Evolutionary conservation across 805 yeast species (phyloP), one percentile per base, ranked within the genome.

Genomic region (Saccharomyces mikatae): DNA sequence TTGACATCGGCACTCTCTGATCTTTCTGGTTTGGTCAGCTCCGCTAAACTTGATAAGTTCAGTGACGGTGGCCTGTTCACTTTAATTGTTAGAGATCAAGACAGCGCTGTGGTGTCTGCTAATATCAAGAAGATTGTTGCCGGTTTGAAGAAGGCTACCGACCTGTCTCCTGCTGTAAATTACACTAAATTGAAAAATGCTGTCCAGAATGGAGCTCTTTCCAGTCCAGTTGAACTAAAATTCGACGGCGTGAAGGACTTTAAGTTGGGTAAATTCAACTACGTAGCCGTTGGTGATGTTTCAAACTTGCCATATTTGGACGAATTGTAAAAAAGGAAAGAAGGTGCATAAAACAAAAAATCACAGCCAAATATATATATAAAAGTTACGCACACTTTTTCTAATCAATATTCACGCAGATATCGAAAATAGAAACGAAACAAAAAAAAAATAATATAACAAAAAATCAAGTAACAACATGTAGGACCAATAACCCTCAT

Each of bases 201-300:
- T 49, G 65, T 77, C 56, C 70, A 75, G 48, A 79, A 76, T 61
- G 74, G 71, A 54, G 32, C 68, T 56, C 58, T 74, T 41, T 64
- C 67, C 52, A 59, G 68, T 53, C 70, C 76, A 58, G 53, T 63
- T 56, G 68, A 73, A 53, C 62, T 73, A 32, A 70, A 74, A 52
- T 70, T 75, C 54, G 66, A 72, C 32, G 60, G 71, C 26, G 77
- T 73, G 52, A 72, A 74, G 58, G 61, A 66, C 56, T 76, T 69
- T 70, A 76, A 80, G 67, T 64, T 86, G 57, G 79, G 78, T 60
- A 82, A 82, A 67, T 84, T 84, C 77, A 89, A 85, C 77, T 84
- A 87, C 68, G 94, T 86, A 61, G 97, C 94, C 59, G 84, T 89
- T 58, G 99, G 98, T 75, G 86, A 89, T 73, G 82, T 86, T 58